These are phyloP conservation scores for Exutisphaerella laricina DNA, from an alignment of 2,329 filamentous ascomycete species.

Conservation along the genomic window DNA sequence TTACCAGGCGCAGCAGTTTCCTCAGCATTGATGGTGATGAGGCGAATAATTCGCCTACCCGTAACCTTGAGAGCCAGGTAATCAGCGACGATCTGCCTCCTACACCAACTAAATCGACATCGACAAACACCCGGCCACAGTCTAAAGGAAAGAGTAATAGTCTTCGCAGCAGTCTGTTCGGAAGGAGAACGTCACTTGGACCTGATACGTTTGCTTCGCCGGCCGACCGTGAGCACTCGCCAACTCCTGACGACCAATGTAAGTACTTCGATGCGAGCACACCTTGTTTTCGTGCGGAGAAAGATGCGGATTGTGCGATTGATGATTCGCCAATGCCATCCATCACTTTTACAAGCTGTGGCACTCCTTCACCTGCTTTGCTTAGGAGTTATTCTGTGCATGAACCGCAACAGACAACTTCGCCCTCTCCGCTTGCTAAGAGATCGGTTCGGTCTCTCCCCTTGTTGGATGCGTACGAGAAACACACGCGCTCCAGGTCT, in stretches of 20 bases:
- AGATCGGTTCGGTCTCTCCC: constrained; percentile 29
- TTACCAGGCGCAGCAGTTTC: constrained; percentile 62
- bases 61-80: constrained; percentile 50
- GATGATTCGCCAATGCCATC: constrained; percentile 30
- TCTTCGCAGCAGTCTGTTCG: constrained; percentile 47
- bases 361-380: constrained; percentile 33
- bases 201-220: constrained; percentile 44
- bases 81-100: constrained; percentile 75
- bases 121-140: constrained; percentile 38
- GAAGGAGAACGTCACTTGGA: constrained; percentile 42
- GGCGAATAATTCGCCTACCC: constrained; percentile 53
- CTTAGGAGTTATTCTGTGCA: constrained; percentile 37
- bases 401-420: constrained; percentile 32
- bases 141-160: constrained; percentile 50
- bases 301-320: constrained; percentile 17
- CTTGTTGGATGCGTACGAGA: constrained; percentile 18
- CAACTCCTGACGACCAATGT: constrained; percentile 31
- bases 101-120: constrained; percentile 77
- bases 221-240: constrained; percentile 28
- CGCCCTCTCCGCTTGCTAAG: constrained; percentile 39
- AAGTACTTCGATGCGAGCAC: constrained; percentile 33
- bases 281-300: constrained; percentile 23
- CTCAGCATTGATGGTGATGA: constrained; percentile 71
- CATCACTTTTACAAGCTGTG: constrained; percentile 33
- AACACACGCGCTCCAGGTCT: constrained; percentile 22